Evolutionary conservation across 164 flowering plant genomes (phyloP).

Genomic region (Vitis cinerea): DNA sequence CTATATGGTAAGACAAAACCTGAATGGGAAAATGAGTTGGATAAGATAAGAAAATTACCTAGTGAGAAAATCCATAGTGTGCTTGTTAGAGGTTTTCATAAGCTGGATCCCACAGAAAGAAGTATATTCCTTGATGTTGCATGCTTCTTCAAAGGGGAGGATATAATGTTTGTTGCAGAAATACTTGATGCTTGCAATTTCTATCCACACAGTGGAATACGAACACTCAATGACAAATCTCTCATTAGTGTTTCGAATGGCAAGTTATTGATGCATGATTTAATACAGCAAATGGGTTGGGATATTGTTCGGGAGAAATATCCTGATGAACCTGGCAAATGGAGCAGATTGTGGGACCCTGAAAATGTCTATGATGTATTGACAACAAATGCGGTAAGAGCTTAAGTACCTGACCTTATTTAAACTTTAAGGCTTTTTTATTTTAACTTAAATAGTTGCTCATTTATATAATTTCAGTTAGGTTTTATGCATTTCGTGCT

Average conservation of each 20-base stretch:
- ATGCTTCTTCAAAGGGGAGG: constrained; percentile 8
- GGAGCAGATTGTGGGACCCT: constrained; percentile 14
- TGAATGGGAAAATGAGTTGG: not conserved
- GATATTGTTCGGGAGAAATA: constrained; percentile 6
- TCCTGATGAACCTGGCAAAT: constrained; percentile 8
- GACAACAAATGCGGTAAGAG: not conserved
- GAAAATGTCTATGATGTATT: constrained; percentile 3
- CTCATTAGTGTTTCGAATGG: not conserved
- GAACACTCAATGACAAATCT: not conserved
- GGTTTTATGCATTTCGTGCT: no score
- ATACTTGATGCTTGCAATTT: not conserved
- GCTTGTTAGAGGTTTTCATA: not conserved
- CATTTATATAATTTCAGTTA: no score
- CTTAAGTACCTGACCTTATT: no score
- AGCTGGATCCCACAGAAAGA: not conserved
- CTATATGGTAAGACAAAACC: not conserved
- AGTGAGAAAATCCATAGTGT: not conserved
- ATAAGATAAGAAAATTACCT: no score
- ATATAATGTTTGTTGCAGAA: no score
- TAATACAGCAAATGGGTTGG: constrained; percentile 14
- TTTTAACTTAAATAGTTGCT: no score
- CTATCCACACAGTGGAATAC: not conserved
- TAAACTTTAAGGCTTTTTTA: no score
- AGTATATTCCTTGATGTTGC: constrained; percentile 10
- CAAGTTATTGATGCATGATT: constrained; percentile 10